These are phyloP conservation scores for Paramecium primaurelia DNA, from an alignment of 73 alveolate genomes.

Conservation along the genomic window DNA sequence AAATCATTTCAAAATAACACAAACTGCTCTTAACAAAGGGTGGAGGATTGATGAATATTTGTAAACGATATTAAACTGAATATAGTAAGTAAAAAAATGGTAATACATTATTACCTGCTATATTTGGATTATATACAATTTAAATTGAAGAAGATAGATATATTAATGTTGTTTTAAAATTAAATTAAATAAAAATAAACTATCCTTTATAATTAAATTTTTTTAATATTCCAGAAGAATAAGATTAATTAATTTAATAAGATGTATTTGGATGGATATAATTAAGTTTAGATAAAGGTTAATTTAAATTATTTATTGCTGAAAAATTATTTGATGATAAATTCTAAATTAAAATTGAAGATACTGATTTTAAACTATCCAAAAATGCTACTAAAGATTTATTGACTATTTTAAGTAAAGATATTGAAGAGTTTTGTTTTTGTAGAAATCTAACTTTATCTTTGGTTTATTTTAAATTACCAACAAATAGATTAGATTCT, in stretches of 20 bases:
- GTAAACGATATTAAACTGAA: background rate
- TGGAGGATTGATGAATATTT: slow-evolving; percentile 8
- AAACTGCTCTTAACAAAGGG: slow-evolving; percentile 1
- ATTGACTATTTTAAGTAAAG: background rate
- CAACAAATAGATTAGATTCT: background rate
- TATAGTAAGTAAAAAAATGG: background rate
- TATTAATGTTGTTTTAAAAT: background rate
- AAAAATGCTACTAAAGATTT: background rate
- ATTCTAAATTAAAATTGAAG: background rate
- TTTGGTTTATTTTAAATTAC: slow-evolving; percentile 27
- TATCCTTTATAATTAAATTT: background rate
- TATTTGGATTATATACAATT: background rate
- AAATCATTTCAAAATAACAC: background rate
- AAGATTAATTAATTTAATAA: background rate
- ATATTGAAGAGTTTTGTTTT: background rate
- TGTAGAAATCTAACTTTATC: background rate
- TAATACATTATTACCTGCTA: background rate
- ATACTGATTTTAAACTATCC: background rate
- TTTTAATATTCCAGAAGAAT: background rate
- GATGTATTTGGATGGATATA: slow-evolving; percentile 29
- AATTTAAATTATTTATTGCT: background rate
- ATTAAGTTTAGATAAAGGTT: background rate
- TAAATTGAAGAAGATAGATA: slow-evolving; percentile 8
- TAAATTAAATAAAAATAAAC: background rate
- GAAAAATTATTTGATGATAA: background rate